Conservation (phyloP, 176 grass and related monocot species). For the Eragrostis nindensis region DNA sequence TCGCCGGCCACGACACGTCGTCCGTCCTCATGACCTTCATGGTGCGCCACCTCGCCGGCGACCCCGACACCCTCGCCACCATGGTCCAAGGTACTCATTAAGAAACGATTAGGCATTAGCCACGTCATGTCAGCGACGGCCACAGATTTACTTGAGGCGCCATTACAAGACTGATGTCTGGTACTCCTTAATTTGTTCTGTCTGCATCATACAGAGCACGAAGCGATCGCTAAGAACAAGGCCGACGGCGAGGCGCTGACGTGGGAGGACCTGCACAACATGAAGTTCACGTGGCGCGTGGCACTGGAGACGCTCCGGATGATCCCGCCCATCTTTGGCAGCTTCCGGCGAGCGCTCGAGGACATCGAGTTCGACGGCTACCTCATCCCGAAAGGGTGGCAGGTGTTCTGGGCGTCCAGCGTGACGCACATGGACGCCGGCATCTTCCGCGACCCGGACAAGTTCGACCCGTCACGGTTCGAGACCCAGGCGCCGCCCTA, state of each 20-base stretch:
- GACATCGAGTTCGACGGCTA: constrained; percentile 55
- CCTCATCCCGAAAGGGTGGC: constrained; percentile 58
- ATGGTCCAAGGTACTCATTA: constrained; percentile 32
- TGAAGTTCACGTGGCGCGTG: constrained; percentile 60
- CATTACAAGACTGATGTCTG: background rate
- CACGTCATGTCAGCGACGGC: background rate
- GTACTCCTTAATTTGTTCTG: background rate
- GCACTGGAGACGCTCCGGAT: constrained; percentile 46
- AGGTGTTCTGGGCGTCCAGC: constrained; percentile 56
- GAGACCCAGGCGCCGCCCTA: constrained; percentile 30
- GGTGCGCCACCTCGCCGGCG: constrained; percentile 51
- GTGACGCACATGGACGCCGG: constrained; percentile 53
- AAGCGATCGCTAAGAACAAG: constrained; percentile 47
- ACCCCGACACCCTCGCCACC: constrained; percentile 29
- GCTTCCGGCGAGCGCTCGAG: constrained; percentile 44
- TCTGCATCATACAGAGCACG: constrained; percentile 33
- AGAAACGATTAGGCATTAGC: background rate
- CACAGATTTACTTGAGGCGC: background rate
- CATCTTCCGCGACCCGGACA: constrained; percentile 38
- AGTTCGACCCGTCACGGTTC: constrained; percentile 47
- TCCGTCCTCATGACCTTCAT: constrained; percentile 61
- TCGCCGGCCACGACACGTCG: constrained; percentile 51
- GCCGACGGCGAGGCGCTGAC: constrained; percentile 43
- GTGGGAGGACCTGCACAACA: constrained; percentile 45
- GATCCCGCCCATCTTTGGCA: constrained; percentile 51